These are phyloP conservation scores for Polymyxa betae DNA, from an alignment of 208 protist genomes.

Conservation along the genomic window DNA sequence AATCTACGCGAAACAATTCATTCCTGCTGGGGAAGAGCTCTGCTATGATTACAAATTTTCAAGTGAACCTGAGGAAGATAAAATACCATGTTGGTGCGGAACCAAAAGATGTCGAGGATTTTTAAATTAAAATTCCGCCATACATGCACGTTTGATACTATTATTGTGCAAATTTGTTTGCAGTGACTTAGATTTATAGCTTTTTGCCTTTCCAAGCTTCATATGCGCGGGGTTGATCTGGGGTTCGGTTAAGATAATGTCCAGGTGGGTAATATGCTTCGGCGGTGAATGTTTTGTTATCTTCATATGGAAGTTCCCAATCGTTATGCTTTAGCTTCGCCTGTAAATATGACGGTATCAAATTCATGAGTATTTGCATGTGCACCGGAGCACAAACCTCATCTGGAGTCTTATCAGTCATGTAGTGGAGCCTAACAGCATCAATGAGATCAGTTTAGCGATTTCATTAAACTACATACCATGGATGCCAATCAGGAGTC, in stretches of 20 bases:
- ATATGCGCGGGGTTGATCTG: not conserved
- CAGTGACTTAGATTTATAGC: not conserved
- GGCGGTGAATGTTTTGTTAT: conserved; percentile 43
- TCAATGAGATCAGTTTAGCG: not conserved
- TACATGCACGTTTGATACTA: not conserved
- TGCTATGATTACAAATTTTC: conserved; percentile 60
- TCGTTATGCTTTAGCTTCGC: not conserved
- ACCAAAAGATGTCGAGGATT: conserved; percentile 56
- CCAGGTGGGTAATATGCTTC: conserved; percentile 36
- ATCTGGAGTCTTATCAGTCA: conserved; percentile 10
- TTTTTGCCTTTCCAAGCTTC: not conserved
- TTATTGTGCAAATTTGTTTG: not conserved
- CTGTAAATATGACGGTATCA: not conserved
- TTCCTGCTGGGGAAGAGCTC: conserved; percentile 56
- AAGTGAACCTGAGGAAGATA: conserved; percentile 58
- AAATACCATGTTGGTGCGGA: conserved; percentile 51
- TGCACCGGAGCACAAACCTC: not conserved
- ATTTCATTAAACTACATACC: not conserved
- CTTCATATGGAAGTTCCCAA: conserved; percentile 18
- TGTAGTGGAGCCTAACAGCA: conserved; percentile 37
- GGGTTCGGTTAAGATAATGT: not conserved
- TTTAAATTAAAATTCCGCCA: conserved; percentile 35
- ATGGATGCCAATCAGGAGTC: conserved; percentile 44
- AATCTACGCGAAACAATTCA: conserved; percentile 55
- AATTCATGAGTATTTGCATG: not conserved